Evolutionary conservation across 179 eudicot species (phyloP), one percentile per base, ranked within the genome.

Genomic region (Heliamphora pulchella): DNA sequence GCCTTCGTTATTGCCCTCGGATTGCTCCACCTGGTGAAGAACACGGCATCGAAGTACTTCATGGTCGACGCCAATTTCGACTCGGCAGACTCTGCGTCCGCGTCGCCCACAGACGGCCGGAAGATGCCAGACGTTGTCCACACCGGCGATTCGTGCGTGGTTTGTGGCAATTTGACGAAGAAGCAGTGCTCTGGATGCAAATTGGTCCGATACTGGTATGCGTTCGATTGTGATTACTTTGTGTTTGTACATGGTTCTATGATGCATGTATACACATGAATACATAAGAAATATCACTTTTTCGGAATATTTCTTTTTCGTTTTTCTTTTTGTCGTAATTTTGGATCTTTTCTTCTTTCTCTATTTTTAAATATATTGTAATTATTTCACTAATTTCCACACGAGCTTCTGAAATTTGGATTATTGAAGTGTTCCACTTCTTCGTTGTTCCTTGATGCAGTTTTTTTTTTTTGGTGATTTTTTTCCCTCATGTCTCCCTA

Each of bases 131-230:
- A 72, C 61, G 59, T 76, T 48, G 39, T 57, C 20, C 66, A 14
- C 7, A 73, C 39, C 54, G 83, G 63, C 39, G 79, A 76, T 11
- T 18, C 67, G 15, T 94, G 97, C 59, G 93, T 80, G 22, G 84
- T 86, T 0, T 94, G 98, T 79, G 87, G 88, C 9, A 80, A 84
- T 7, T 58, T 44, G 41, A 64, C 88, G 1, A 79, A 47, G 15
- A 88, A 86, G 72, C 81, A 83, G 3, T 94, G 98, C 81, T 64
- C 98, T 47, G 85, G 88, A 65, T 94, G 98, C 84, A 94, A 91
- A 84, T 14, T 74, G 50, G 92, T 89, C 48, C 84, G 71, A 80
- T 94, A 94, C 82, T 94, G 98, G 98, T 94, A 84, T 39, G 82
- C 31, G 1, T 15, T 31, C 17, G 44, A 10, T 54, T 61, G 31